Base-by-base conservation (phyloP, 2,329 filamentous ascomycete species). In the Talaromyces verruculosus region DNA sequence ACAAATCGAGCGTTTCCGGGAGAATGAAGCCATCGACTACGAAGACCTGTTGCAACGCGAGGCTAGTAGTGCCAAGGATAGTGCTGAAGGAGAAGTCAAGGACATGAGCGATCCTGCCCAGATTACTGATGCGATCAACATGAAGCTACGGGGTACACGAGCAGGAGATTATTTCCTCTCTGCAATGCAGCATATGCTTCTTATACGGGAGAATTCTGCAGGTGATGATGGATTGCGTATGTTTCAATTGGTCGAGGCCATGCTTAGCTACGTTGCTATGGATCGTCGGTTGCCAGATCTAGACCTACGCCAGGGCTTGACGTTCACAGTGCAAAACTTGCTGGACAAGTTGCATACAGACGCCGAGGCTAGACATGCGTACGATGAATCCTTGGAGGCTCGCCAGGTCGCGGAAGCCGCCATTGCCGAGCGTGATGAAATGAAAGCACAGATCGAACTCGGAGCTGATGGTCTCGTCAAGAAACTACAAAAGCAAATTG, bases 241-340 rank as follows among this genome's bases (percentile, higher is more conserved):
- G 90, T 99, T 98, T 80, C 95, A 98, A 82, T 87, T 99, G 33
- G 93, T 98, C 33, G 95, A 99, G 79, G 90, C 92, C n/a, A 98
- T 98, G 93, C 88, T 99, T 70, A 97, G 93, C 79, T 98, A 98
- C 78, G 94, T 99, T 68, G 94, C 94, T 72, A 99, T 99, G 94
- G 95, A 99, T 78, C 88, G 95, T 74, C 87, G 95, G 69, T 80
- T 98, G 69, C 95, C 95, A 45, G 94, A 99, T 78, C 94, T 98
- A 88, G 95, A 99, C 77, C 86, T 99, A 67, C 97, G 97, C 82
- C 94, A 98, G 78, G 96, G 93, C 75, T 86, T 99, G 70, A 97
- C 96, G 77, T 98, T 98, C 74, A 97, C 94, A 0, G 95, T 99
- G 10, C 95, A 98, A 80, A 96, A 88, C 77, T 84, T 99, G 71